Base-by-base conservation (phyloP, 805 yeast genomes). In the Candida orba region DNA sequence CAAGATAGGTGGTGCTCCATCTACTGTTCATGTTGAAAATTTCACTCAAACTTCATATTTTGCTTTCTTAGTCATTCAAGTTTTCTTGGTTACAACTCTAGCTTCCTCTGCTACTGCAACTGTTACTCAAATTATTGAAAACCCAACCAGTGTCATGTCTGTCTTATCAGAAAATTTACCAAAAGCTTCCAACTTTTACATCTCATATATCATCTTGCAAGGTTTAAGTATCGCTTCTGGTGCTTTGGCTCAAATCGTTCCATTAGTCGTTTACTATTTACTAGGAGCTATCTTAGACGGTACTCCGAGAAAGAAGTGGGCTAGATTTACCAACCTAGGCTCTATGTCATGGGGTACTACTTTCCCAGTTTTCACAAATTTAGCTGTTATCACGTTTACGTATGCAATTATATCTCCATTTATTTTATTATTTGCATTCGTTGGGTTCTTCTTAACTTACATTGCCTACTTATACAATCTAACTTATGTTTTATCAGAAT, bases 331-430 rank as follows among this genome's bases (percentile, higher is more conserved):
- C 18, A 67, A 64, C 4, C 66, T 84, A 48, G 72, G 78, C 9
- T 47, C 73, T 3, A 68, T 75, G 58, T 62, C 69, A 10, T 84
- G 88, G 86, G 95, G 95, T 45, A 82, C 91, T 1, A 65, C 75
- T 6, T 84, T 81, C 69, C 93, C 95, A n/a, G 69, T 78, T 4
- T 83, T 80, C 59, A 76, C 85, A 47, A 81, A 78, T 58, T 73
- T 84, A 63, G 81, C 81, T 4, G 81, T 81, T 48, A 83, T 84
- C 46, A 66, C 78, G 5, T 69, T 84, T 48, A 75, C 88, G 0
- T 84, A 81, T 57, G 64, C 84, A 4, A 73, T 84, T 47, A 83
- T 84, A 48, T 77, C 97, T 2, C 98, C 99, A 13, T 66, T 91
- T 55, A 83, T 91, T 49, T 64, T 90, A 50, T 63, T 83, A 18